Conservation (phyloP, 331 rosid genomes). For the Telfairia occidentalis region DNA sequence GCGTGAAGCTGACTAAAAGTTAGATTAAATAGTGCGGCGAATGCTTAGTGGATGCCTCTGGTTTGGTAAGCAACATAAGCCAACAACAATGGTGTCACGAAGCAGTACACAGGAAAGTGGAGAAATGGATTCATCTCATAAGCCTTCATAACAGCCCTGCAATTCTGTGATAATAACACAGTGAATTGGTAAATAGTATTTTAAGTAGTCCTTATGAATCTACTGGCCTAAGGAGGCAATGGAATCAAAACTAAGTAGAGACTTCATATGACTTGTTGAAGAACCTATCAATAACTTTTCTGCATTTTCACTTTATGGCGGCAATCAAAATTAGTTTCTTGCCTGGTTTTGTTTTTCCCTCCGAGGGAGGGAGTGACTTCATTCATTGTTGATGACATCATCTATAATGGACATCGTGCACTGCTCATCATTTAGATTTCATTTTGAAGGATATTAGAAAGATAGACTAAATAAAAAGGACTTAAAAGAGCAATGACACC, state of each 20-base stretch:
- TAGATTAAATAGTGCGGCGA: background rate
- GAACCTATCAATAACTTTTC: background rate
- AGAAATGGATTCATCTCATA: constrained; percentile 78
- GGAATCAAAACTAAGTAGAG: background rate
- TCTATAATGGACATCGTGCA: too few species aligned
- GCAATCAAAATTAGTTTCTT: background rate
- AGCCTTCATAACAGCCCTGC: constrained; percentile 70
- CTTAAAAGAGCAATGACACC: background rate
- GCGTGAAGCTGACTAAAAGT: background rate
- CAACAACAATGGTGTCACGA: constrained; percentile 55
- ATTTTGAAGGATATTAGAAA: too few species aligned
- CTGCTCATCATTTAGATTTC: too few species aligned
- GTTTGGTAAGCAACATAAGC: constrained; percentile 44
- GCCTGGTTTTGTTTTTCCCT: background rate
- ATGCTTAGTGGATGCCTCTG: constrained; percentile 25
- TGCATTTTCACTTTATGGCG: background rate
- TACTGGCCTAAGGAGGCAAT: background rate
- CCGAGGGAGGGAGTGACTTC: background rate
- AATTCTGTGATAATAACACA: constrained; percentile 41
- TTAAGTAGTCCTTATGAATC: too few species aligned
- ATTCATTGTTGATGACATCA: background rate
- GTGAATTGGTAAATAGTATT: background rate
- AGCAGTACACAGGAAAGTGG: constrained; percentile 55
- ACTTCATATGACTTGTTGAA: background rate
- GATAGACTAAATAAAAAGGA: too few species aligned